These are phyloP conservation scores for Chenopodium berlandieri DNA, from an alignment of 148 eudicot species.

Conservation along the genomic window DNA sequence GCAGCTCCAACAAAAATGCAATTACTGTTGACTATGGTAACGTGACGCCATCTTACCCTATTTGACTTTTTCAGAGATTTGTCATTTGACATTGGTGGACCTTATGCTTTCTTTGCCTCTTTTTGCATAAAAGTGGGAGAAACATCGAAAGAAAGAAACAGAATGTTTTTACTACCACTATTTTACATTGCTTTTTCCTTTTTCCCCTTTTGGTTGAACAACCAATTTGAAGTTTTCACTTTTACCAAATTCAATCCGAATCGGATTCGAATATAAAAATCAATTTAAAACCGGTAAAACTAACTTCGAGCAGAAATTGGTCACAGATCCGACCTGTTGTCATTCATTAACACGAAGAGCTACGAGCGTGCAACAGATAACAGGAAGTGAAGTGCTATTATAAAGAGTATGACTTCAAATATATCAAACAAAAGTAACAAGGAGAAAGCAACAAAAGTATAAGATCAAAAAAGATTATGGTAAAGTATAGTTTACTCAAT, in stretches of 20 bases:
- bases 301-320: neutral
- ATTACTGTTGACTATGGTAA: constrained; percentile 11
- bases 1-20: neutral
- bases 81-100: neutral
- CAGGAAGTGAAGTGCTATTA: neutral
- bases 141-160: neutral
- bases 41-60: constrained; percentile 4
- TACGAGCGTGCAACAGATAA: neutral
- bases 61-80: constrained; percentile 10
- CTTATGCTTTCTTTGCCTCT: constrained; percentile 11
- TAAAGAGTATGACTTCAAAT: neutral
- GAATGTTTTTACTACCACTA: neutral
- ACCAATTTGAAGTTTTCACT: neutral
- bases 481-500: constrained; percentile 13
- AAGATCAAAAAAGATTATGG: constrained; percentile 9
- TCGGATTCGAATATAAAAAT: neutral
- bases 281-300: no score
- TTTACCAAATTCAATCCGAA: neutral
- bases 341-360: neutral
- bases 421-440: neutral
- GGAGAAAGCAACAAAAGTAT: constrained; percentile 4
- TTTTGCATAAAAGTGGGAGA: constrained; percentile 6
- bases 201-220: neutral
- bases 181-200: neutral
- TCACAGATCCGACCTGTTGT: neutral